Base-by-base conservation (phyloP, 78 protist genomes). In the Dictyostelium brefeldianum region DNA sequence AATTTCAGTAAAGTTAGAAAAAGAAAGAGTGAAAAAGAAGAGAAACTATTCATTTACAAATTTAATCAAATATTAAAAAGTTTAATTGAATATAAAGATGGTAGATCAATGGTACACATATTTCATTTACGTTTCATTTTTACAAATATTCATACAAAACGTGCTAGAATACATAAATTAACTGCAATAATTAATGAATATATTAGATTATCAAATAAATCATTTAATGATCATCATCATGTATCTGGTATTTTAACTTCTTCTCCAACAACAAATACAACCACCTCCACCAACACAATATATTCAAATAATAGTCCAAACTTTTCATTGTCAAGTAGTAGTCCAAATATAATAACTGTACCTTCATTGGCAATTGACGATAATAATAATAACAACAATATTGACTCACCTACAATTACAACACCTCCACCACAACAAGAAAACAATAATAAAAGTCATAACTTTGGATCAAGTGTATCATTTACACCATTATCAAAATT, bases 1-100 rank as follows among this genome's bases (percentile, higher is more conserved):
- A 50, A 27, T 9, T 87, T 48, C 15, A 64, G 74, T 46, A 87
- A 77, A 57, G 70, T 87, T 5, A 74, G 64, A 59, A 87, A 87
- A 59, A 56, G 93, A 77, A 87, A 87, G 79, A 87, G 80, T 62
- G 93, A 87, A 5, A 87, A 77, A 25, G 93, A 87, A 20, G 93
- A 87, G 18, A 74, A 54, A 65, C 48, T 22, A 43, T 65, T 87
- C 46, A 7, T 87, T 20, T 43, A 25, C 2, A 53, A 47, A 4
- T n/a, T 87, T 41, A 41, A 43, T 65, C 36, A 25, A n/a, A 18
- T 74, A 17, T 43, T 87, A 74, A 69, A 53, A n/a, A 81, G 54
- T 6, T 48, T 87, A 36, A 64, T 64, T 4, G 93, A 87, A 74
- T 87, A 75, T 59, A 87, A 87, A 22, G 93, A 64, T 50, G 93